These are phyloP conservation scores for Mariannaea elegans DNA, from an alignment of 2,329 filamentous ascomycete genomes.

Conservation along the genomic window DNA sequence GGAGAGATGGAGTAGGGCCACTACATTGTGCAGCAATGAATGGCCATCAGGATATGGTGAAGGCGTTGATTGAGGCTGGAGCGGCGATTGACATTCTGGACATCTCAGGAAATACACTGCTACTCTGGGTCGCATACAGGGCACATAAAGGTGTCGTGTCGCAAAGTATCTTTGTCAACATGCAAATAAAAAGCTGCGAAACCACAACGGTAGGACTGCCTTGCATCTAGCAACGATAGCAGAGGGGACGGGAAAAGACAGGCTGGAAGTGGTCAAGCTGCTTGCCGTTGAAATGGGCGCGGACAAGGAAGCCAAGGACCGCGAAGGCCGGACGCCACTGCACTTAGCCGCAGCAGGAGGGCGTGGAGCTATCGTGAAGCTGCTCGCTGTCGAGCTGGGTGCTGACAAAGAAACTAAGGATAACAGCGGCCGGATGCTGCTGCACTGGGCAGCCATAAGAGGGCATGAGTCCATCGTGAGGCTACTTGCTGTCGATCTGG, in stretches of 20 bases:
- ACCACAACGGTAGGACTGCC: conserved; percentile 22
- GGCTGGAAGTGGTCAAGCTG: not conserved
- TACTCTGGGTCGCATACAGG: conserved; percentile 17
- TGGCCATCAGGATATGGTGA: not conserved
- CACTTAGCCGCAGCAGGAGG: not conserved
- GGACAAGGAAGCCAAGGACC: not conserved
- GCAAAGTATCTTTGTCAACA: conserved; percentile 12
- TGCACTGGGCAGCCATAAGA: not conserved
- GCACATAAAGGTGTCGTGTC: not conserved
- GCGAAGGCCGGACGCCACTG: not conserved
- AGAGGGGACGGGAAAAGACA: not conserved
- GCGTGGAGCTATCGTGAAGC: not conserved
- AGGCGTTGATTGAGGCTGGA: not conserved
- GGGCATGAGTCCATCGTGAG: not conserved
- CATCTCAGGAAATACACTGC: conserved; percentile 9
- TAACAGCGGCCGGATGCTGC: too few relatives aligned
- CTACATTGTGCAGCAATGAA: conserved; percentile 3
- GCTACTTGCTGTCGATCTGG: not conserved
- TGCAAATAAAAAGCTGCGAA: conserved; percentile 11
- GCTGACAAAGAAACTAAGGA: not conserved
- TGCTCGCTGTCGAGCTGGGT: not conserved
- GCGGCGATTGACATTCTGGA: not conserved
- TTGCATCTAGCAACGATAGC: conserved; percentile 21
- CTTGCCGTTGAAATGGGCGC: not conserved
- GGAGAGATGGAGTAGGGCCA: conserved; percentile 11